Evolutionary conservation across 306 rosid genomes (phyloP).

Genomic region (Acacia crassicarpa): DNA sequence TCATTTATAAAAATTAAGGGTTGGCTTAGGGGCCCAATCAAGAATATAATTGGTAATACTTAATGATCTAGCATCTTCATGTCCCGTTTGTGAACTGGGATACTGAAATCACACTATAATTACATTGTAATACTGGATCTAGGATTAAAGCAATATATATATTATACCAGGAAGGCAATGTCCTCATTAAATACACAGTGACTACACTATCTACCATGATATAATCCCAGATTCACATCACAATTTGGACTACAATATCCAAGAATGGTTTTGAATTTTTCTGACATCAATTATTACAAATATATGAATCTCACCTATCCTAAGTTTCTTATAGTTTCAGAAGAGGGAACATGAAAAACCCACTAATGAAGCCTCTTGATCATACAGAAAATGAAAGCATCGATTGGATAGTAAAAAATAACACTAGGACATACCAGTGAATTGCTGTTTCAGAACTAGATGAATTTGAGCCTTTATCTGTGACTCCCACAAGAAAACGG

Average conservation of each 20-base stretch:
- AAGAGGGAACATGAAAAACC: slow-evolving; percentile 55
- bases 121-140: not conserved
- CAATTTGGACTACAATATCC: slow-evolving; percentile 15
- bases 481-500: slow-evolving; percentile 82
- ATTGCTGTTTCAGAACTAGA: slow-evolving; percentile 37
- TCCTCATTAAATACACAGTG: not conserved
- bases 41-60: not conserved
- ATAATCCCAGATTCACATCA: not conserved
- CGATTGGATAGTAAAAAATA: slow-evolving; percentile 44
- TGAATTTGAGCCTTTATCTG: slow-evolving; percentile 50
- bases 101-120: not conserved
- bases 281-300: not conserved
- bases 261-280: slow-evolving; percentile 2
- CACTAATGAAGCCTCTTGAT: slow-evolving; percentile 45
- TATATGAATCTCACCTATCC: slow-evolving; percentile 30
- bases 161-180: not conserved
- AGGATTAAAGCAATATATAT: not conserved
- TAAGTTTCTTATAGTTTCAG: slow-evolving; percentile 30
- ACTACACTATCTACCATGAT: not conserved
- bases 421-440: slow-evolving; percentile 32
- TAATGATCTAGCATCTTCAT: not conserved
- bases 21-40: not conserved
- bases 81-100: not conserved
- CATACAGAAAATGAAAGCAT: slow-evolving; percentile 37
- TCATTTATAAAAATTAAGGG: not conserved